Base-by-base conservation (phyloP, 73 alveolate genomes). In the Tetrahymena thermophila region DNA sequence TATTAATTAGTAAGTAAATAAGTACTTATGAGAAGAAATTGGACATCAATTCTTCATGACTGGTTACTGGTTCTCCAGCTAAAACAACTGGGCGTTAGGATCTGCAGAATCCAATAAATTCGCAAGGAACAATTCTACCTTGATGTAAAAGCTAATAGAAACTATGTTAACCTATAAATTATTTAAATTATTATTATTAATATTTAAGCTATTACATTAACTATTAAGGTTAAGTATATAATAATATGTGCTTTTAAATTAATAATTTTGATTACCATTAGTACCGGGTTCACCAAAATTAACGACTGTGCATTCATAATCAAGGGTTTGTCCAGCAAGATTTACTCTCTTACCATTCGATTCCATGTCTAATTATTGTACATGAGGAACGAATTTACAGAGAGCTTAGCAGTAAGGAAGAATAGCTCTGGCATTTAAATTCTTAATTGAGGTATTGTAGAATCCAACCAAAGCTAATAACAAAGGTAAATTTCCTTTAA, bases 211-310 rank as follows among this genome's bases (percentile, higher is more conserved):
- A 50, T 50, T 50, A 11, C 15, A 19, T 15, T 9, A 50, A 50
- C 10, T 50, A 19, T 50, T 50, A 15, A 50, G 4, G 83, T 14
- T 50, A 50, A 21, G 28, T 14, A 14, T 19, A 50, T 50, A 50
- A 16, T 19, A 0, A 50, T 10, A n/a, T n/a, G n/a, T 50, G 31
- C 16, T 40, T n/a, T 40, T 3, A 40, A 40, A 40, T 40, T 40
- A 56, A 56, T 71, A 25, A 71, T 28, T 25, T 25, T 71, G 4
- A 50, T 71, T 71, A 71, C 89, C 89, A 85, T 97, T 97, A 4
- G 99, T 97, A 25, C 99, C 99, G 44, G 99, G 99, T 95, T 97
- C 99, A 43, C 99, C 99, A 84, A 97, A 97, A 43, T 95, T 96
- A 34, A 96, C 95, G 6, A 98, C 97, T 6, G 98, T 98, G 83